phyloP scores from a whole-genome alignment of 164 flowering plant genomes.

The Aristolochia fimbriata region DNA sequence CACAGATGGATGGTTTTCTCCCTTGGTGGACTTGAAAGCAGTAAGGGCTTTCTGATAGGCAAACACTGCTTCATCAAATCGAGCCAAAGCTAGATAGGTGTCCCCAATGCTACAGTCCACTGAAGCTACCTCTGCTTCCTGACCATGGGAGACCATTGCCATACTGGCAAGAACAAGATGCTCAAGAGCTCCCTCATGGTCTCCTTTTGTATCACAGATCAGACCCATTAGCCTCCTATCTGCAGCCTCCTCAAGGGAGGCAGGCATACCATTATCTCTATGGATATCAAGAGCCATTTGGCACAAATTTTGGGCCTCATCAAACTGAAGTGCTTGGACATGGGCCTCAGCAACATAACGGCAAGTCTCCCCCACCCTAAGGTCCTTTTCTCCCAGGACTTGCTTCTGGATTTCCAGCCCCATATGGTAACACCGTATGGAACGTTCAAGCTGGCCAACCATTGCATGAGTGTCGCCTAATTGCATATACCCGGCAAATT shows the following conservation, averaged over 20 bases:
- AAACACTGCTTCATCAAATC: conserved; percentile 82
- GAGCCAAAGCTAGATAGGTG: conserved; percentile 59
- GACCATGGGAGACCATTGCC: conserved; percentile 86
- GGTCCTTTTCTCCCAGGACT: conserved; percentile 67
- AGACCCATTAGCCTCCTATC: conserved; percentile 97
- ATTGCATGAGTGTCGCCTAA: conserved; percentile 90
- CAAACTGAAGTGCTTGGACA: conserved; percentile 87
- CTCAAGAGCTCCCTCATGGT: conserved; percentile 91
- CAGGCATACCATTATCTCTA: conserved; percentile 52
- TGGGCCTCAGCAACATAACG: conserved; percentile 87
- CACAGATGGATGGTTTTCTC: conserved; percentile 86
- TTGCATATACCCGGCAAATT: conserved; percentile 92
- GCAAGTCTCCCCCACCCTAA: conserved; percentile 93
- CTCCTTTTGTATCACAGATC: conserved; percentile 82
- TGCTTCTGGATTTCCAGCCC: conserved; percentile 74
- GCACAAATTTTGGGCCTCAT: conserved; percentile 75
- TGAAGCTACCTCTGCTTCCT: conserved; percentile 72
- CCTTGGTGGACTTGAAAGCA: conserved; percentile 64
- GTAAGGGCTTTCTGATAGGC: conserved; percentile 92
- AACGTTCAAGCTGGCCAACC: conserved; percentile 81
- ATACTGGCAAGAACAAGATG: conserved; percentile 88
- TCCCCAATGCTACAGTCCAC: conserved; percentile 95
- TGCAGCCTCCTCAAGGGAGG: conserved; percentile 84
- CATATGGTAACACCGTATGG: conserved; percentile 47
- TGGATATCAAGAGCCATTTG: conserved; percentile 85